Conservation (phyloP, 371 early-diverging fungal species). For the Coemansia sp. region DNA sequence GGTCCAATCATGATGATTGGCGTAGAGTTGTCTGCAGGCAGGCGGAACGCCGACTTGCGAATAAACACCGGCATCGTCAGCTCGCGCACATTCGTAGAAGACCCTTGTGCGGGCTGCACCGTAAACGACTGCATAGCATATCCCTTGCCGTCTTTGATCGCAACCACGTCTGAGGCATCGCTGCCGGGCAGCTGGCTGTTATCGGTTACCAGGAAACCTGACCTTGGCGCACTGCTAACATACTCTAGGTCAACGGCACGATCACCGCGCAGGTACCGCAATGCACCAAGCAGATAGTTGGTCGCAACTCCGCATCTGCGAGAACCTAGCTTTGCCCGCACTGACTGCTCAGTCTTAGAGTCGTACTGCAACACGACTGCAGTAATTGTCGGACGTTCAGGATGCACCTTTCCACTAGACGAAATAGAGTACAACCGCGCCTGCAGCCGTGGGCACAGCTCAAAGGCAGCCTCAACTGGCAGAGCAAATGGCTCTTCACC, state of each 20-base stretch:
- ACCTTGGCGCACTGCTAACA: neutral
- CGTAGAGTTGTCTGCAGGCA: conserved; percentile 73
- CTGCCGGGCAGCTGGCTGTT: conserved; percentile 7
- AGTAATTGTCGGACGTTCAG: conserved; percentile 76
- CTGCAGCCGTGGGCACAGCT: conserved; percentile 76
- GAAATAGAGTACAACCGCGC: conserved; percentile 96
- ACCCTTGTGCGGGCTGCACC: conserved; percentile 53
- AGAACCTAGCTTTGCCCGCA: conserved; percentile 19
- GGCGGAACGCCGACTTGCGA: conserved; percentile 82
- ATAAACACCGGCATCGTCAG: conserved; percentile 77
- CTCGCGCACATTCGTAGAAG: conserved; percentile 4
- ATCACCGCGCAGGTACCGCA: conserved; percentile 42
- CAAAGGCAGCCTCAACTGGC: conserved; percentile 74
- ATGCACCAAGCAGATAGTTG: conserved; percentile 57
- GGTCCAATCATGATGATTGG: conserved; percentile 98
- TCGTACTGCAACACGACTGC: conserved; percentile 84
- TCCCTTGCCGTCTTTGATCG: conserved; percentile 16
- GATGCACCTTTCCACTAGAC: conserved; percentile 71
- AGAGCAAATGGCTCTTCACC: conserved; percentile 54
- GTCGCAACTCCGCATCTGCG: conserved; percentile 71
- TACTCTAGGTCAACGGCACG: conserved; percentile 16
- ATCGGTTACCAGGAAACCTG: conserved; percentile 16
- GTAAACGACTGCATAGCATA: conserved; percentile 48
- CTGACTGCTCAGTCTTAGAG: conserved; percentile 45
- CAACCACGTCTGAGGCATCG: conserved; percentile 24